Conservation (phyloP, 2,329 filamentous ascomycete species). For the Hypoxylon sp. region DNA sequence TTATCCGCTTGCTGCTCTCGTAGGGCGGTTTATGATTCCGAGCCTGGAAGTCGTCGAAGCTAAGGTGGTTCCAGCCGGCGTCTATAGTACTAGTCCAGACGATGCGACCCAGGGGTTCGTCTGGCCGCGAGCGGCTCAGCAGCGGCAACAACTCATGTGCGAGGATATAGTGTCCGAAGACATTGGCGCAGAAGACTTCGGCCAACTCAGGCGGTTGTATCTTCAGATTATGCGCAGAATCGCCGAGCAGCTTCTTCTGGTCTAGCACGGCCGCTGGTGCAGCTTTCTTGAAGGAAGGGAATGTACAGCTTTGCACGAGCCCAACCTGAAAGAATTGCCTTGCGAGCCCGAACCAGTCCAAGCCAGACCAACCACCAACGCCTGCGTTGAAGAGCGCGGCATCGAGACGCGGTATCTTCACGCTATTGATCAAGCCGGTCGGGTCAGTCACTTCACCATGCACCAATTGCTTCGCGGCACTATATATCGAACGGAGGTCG, state of each 20-base stretch:
- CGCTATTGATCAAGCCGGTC: constrained; percentile 55
- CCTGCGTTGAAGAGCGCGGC: constrained; percentile 88
- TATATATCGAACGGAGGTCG: constrained; percentile 67
- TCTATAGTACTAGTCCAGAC: constrained; percentile 93
- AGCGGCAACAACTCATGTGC: constrained; percentile 84
- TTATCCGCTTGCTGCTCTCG: constrained; percentile 89
- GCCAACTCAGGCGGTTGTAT: constrained; percentile 74
- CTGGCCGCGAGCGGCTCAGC: constrained; percentile 66
- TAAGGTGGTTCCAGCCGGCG: constrained; percentile 68
- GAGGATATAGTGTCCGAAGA: constrained; percentile 96
- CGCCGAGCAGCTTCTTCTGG: constrained; percentile 56
- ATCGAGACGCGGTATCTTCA: constrained; percentile 80
- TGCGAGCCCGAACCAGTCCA: constrained; percentile 76
- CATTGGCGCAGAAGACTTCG: constrained; percentile 89
- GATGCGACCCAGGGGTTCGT: constrained; percentile 72
- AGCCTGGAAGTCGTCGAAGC: constrained; percentile 82
- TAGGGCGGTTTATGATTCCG: constrained; percentile 76
- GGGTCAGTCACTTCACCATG: constrained; percentile 63
- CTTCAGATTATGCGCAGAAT: constrained; percentile 31
- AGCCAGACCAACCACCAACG: constrained; percentile 86
- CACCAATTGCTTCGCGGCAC: constrained; percentile 64
- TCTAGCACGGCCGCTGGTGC: constrained; percentile 62
- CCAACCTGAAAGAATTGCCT: constrained; percentile 70
- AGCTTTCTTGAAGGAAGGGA: constrained; percentile 82
- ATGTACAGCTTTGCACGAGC: constrained; percentile 78